Conservation (phyloP, 495 filamentous ascomycete genomes). For the Copromyces sp. region DNA sequence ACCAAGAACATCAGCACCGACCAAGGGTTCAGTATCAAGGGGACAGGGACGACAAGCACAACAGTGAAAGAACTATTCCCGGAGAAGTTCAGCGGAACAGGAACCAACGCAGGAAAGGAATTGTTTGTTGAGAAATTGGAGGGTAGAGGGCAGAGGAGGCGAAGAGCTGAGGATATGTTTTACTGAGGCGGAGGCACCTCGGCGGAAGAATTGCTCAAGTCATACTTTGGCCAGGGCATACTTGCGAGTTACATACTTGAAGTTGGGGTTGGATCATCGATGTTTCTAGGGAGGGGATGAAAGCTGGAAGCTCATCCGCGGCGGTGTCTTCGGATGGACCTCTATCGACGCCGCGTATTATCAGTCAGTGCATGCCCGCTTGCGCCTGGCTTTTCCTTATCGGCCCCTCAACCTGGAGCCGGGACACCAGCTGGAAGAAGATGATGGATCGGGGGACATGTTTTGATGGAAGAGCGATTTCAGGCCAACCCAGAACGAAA, state of each 20-base stretch:
- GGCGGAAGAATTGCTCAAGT: neutral
- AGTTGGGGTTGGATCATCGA: neutral
- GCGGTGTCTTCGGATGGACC: neutral
- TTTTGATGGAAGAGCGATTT: neutral
- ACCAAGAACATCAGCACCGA: constrained; percentile 25
- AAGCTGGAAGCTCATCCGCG: neutral
- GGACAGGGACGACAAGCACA: constrained; percentile 37
- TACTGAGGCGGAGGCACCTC: constrained; percentile 18
- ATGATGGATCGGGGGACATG: neutral
- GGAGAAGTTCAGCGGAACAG: constrained; percentile 37
- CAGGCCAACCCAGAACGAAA: neutral
- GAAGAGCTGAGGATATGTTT: constrained; percentile 47
- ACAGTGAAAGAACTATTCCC: constrained; percentile 65
- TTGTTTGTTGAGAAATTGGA: constrained; percentile 48
- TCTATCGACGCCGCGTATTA: neutral
- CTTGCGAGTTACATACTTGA: neutral
- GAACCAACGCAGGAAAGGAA: constrained; percentile 57
- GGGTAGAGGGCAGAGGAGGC: constrained; percentile 34
- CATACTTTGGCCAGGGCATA: neutral
- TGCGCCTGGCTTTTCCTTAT: neutral
- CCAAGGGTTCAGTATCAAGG: constrained; percentile 57
- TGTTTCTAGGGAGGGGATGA: neutral
- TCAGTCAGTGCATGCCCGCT: neutral
- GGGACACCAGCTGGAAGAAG: neutral
- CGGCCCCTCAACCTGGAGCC: neutral